Evolutionary conservation across 495 filamentous ascomycete genomes (phyloP).

Genomic region (Penicillium atrosanguineum): DNA sequence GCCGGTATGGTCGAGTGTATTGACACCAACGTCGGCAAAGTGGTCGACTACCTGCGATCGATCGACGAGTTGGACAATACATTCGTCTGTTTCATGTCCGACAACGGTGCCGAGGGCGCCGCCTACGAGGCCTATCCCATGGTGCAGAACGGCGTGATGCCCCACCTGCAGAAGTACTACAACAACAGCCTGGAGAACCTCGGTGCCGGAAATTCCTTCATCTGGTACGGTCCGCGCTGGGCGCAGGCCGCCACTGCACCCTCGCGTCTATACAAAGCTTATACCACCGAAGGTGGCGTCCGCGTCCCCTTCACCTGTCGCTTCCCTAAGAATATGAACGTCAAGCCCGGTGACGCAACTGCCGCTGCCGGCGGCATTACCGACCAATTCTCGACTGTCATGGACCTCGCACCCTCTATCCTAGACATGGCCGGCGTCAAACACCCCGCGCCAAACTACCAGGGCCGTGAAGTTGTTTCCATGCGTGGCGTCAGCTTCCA

Average conservation of each 20-base stretch:
- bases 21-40: slow-evolving; percentile 58
- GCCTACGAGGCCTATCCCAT: slow-evolving; percentile 59
- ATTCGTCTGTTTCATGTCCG: slow-evolving; percentile 61
- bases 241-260: slow-evolving; percentile 63
- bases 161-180: slow-evolving; percentile 59
- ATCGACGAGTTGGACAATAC: slow-evolving; percentile 63
- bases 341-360: slow-evolving; percentile 20
- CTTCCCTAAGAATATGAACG: slow-evolving; percentile 34
- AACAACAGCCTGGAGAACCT: slow-evolving; percentile 62
- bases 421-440: slow-evolving; percentile 59
- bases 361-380: slow-evolving; percentile 41
- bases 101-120: slow-evolving; percentile 65
- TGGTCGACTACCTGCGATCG: slow-evolving; percentile 52
- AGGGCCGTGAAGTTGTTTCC: slow-evolving; percentile 53
- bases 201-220: slow-evolving; percentile 58
- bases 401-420: slow-evolving; percentile 62
- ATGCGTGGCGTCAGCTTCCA: slow-evolving; percentile 56
- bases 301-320: slow-evolving; percentile 57
- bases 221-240: slow-evolving; percentile 67
- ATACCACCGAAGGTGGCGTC: slow-evolving; percentile 61
- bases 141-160: slow-evolving; percentile 50
- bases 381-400: slow-evolving; percentile 58
- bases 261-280: slow-evolving; percentile 59
- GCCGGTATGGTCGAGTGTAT: slow-evolving; percentile 65
- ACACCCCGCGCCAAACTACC: slow-evolving; percentile 56